Evolutionary conservation across 176 grass and related monocot species (phyloP).

Genomic region (bread wheat (Triticum aestivum)): DNA sequence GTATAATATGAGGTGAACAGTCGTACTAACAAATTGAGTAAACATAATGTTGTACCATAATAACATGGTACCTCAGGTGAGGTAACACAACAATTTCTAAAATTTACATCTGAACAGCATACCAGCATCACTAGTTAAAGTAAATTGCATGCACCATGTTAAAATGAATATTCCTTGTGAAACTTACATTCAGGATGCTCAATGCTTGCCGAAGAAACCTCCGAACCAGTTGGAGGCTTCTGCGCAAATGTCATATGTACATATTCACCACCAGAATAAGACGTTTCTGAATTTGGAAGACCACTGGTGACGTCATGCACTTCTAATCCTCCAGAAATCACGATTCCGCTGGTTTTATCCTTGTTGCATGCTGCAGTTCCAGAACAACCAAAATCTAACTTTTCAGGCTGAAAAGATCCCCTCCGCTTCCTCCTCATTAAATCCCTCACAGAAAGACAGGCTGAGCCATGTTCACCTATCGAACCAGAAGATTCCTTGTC

Average conservation of each 20-base stretch:
- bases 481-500: constrained; percentile 40
- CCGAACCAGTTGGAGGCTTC: constrained; percentile 58
- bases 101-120: not conserved
- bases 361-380: constrained; percentile 14
- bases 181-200: constrained; percentile 28
- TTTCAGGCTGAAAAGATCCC: constrained; percentile 53
- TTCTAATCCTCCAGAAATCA: constrained; percentile 24
- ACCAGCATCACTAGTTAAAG: not conserved
- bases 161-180: constrained; percentile 11
- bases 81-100: constrained; percentile 12
- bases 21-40: not conserved
- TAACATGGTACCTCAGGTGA: not conserved
- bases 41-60: constrained; percentile 2
- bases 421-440: constrained; percentile 61
- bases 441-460: constrained; percentile 70
- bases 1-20: not conserved
- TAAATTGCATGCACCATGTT: constrained; percentile 14
- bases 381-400: constrained; percentile 55
- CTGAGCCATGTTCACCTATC: constrained; percentile 33
- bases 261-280: constrained; percentile 31
- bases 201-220: constrained; percentile 27
- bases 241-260: constrained; percentile 53
- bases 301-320: constrained; percentile 15
- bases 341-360: constrained; percentile 17
- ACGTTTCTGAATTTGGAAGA: constrained; percentile 28